Base-by-base conservation (phyloP, 345 rosid species). In the Rhizophora mangle region DNA sequence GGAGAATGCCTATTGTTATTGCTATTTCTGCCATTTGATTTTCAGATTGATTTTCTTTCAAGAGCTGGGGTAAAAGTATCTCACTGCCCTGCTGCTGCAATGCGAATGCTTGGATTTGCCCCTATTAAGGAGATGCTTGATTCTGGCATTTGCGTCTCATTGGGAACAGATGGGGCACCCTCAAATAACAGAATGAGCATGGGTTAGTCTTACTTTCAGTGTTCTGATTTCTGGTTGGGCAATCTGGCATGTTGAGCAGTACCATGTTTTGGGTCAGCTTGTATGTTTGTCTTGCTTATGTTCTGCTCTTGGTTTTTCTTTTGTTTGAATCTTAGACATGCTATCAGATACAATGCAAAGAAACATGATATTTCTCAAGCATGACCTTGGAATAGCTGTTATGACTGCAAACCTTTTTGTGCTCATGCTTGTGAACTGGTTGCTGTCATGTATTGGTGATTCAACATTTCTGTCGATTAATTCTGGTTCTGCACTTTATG, bases 131-230 rank as follows among this genome's bases (percentile, higher is more conserved):
- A 89, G 82, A 86, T 89, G 94, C 85, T 86, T 65, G 64, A 75
- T 20, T 81, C 91, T n/a, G 86, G 85, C 67, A 68, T 85, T 56
- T 81, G 85, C 73, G 89, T 88, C 46, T 88, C 93, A 58, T 70
- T 88, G 68, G 91, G 94, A 72, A 88, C 91, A n/a, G 94, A 88
- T 83, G 94, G 94, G 30, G 94, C 94, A 21, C 91, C 90, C 68
- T 82, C 94, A 39, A 88, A 89, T 81, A 86, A 86, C 72, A 85
- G 94, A 80, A 89, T 89, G 91, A 86, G 91, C 88, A 85, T 88
- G 57, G 90, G 89, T 86, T 70, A 1, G 83, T 82, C 64, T 58
- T 39, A 49, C 39, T 68, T 72, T 60, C 66, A 30, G 62, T 10
- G 32, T 31, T n/a, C 30, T 65, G 32, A 15, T 49, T 68, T 79